Evolutionary conservation across 2,329 filamentous ascomycete genomes (phyloP).

Genomic region (Elsinoe fawcettii): DNA sequence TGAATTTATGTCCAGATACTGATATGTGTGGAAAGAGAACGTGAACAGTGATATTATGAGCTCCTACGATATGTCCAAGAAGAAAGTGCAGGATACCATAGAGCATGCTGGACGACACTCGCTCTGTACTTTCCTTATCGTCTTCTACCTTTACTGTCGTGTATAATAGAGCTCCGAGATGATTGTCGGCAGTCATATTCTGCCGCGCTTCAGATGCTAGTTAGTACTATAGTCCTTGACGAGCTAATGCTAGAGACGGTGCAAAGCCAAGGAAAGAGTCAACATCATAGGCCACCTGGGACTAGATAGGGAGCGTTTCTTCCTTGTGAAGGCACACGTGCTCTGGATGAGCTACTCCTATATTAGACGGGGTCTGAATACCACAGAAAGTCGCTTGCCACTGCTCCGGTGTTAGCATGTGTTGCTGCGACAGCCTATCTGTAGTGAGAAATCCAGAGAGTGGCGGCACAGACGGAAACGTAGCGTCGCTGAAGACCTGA

Average conservation of each 20-base stretch:
- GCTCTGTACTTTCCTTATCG: neutral
- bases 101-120: neutral
- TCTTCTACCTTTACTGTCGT: neutral
- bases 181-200: neutral
- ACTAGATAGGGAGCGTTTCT: neutral
- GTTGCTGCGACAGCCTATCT: neutral
- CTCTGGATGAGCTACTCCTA: neutral
- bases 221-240: neutral
- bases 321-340: neutral
- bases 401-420: neutral
- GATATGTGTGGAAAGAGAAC: neutral
- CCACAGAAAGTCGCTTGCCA: neutral
- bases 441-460: neutral
- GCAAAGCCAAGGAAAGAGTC: neutral
- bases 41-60: neutral
- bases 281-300: neutral
- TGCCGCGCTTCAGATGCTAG: neutral
- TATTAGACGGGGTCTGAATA: neutral
- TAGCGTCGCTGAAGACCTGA: neutral
- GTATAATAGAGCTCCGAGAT: neutral
- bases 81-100: neutral
- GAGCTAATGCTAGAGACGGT: neutral
- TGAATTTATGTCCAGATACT: neutral
- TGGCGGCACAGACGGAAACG: neutral
- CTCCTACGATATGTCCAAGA: neutral